A percentile compares a stretch with the other conserved stretches of the same genome.
Conservation (phyloP, 129 eudicot genomes). For the Tagetes patula region DNA sequence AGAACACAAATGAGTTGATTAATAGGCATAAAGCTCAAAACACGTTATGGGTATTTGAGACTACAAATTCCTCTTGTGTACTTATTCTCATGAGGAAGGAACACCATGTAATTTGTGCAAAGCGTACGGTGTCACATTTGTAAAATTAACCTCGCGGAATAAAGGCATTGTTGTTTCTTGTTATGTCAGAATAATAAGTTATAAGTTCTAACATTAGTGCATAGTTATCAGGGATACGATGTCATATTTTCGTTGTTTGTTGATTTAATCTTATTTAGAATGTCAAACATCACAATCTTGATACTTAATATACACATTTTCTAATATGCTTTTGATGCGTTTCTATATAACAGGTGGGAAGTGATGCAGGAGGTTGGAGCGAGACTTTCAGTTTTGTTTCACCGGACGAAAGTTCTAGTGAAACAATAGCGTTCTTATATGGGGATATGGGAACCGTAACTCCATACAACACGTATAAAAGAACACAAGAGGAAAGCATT, state of each 20-base stretch:
- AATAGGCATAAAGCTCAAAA: not conserved
- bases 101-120: too few species aligned
- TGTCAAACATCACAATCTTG: too few species aligned
- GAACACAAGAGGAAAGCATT: constrained; percentile 84
- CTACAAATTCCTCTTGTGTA: not conserved
- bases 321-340: not conserved
- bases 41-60: not conserved
- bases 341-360: constrained; percentile 70
- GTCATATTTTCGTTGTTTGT: too few species aligned
- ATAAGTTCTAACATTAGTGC: too few species aligned
- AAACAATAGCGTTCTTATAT: constrained; percentile 79
- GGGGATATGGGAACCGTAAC: constrained; percentile 99
- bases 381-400: constrained; percentile 61
- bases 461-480: constrained; percentile 67
- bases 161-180: too few species aligned
- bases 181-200: too few species aligned
- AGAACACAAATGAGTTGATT: not conserved
- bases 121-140: not conserved
- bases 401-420: constrained; percentile 50
- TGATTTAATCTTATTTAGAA: too few species aligned
- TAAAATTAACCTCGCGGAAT: too few species aligned
- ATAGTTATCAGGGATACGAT: not conserved
- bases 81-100: not conserved
- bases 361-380: constrained; percentile 97
- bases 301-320: too few species aligned